Evolutionary conservation across 108 stramenopile species (phyloP).

Genomic region (Conticribra guillardii): DNA sequence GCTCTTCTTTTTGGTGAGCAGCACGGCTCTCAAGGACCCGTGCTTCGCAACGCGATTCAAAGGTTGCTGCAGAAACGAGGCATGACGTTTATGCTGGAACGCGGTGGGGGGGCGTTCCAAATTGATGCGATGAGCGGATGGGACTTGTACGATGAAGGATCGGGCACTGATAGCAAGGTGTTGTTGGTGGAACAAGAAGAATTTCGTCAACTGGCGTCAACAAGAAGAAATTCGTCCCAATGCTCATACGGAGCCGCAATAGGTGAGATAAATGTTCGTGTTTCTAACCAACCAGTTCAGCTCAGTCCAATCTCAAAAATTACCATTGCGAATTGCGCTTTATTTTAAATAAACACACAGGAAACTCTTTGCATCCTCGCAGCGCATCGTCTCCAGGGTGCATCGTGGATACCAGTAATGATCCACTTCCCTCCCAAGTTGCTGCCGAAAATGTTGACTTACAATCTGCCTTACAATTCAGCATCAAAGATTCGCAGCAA

Average conservation of each 20-base stretch:
- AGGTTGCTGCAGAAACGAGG: constrained; percentile 59
- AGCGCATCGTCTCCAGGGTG: not conserved
- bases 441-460: constrained; percentile 20
- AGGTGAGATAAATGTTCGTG: constrained; percentile 13
- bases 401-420: not conserved
- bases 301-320: too few relatives aligned
- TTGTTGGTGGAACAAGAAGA: constrained; percentile 31
- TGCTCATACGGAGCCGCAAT: not conserved
- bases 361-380: not conserved
- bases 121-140: constrained; percentile 66
- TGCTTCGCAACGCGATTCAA: constrained; percentile 57
- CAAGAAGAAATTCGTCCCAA: constrained; percentile 6
- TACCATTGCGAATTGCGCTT: not conserved
- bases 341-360: not conserved
- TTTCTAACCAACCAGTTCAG: too few relatives aligned
- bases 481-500: constrained; percentile 24
- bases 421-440: constrained; percentile 42
- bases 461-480: constrained; percentile 20
- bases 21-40: constrained; percentile 64
- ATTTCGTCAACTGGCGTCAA: constrained; percentile 30
- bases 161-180: constrained; percentile 31
- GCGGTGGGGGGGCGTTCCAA: constrained; percentile 57
- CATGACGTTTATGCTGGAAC: constrained; percentile 49
- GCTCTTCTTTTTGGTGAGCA: not conserved
- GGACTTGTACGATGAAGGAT: constrained; percentile 49